Conservation (phyloP, 2,329 filamentous ascomycete genomes). For the Monilinia fructicola region DNA sequence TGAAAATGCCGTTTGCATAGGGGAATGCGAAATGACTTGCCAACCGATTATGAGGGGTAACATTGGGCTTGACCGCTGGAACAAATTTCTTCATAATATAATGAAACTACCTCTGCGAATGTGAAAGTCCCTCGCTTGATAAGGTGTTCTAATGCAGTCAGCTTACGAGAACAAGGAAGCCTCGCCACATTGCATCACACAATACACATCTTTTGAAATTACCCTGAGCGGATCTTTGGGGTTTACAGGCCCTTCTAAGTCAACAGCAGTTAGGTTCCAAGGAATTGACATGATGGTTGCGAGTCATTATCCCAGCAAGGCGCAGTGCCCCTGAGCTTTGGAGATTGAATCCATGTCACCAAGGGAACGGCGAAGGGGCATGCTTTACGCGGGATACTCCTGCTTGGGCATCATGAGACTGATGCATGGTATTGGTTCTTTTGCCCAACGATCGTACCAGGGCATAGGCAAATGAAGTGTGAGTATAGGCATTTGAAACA, state of each 20-base stretch:
- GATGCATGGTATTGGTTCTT: no score
- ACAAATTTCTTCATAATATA: neutral
- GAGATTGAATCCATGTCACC: neutral
- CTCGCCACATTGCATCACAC: neutral
- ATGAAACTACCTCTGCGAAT: no score
- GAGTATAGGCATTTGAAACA: no score
- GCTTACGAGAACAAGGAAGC: neutral
- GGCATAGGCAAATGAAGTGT: no score
- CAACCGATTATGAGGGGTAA: no score
- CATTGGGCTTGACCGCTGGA: conserved; percentile 1
- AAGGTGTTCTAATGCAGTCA: neutral
- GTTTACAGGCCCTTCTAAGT: neutral
- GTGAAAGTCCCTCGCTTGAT: neutral
- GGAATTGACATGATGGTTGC: neutral
- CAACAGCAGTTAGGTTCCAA: neutral
- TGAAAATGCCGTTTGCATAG: neutral
- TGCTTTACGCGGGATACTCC: no score
- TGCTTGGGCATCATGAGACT: no score
- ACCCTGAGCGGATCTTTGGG: no score
- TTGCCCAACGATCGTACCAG: no score
- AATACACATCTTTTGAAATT: neutral
- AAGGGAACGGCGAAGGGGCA: neutral
- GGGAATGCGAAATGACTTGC: neutral
- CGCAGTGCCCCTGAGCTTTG: no score
- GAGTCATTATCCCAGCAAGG: neutral